Base-by-base conservation (phyloP, 805 yeast genomes). In the Candida chauliodis region DNA sequence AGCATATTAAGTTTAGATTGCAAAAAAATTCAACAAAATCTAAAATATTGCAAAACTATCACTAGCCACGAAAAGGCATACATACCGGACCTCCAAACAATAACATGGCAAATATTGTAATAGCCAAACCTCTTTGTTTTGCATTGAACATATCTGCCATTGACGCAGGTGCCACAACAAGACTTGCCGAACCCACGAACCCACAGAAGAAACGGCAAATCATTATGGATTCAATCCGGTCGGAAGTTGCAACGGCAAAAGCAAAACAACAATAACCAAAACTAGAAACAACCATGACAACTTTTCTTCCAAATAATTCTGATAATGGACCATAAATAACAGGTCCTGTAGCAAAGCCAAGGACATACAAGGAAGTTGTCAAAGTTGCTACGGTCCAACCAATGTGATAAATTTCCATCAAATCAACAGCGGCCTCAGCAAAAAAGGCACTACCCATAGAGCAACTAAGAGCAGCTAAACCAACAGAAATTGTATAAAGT, bases 261-360 rank as follows among this genome's bases (percentile, higher is more conserved):
- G 72, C 59, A 46, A 78, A 70, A 14, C 74, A 45, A 9, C 61
- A 50, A 39, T 54, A 61, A 10, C 55, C 53, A 27, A 64, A 52
- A 14, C 37, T 68, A 52, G 81, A 77, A 2, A 61, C 37, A 20
- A 74, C 44, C 16, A 74, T 66, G 20, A 76, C 73, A 4, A 55
- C 43, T 45, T 62, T 71, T 30, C 79, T 57, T 32, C 70, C 59
- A 48, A 41, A 50, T 13, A 63, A 58, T 40, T 57, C 59, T 15
- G 54, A 45, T 19, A 55, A 42, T 6, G 61, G 59, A 32, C 61
- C 96, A 88, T 93, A 90, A 25, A 87, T 52, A 36, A 90, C 69
- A 3, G 98, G 98, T 14, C 97, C 96, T 1, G 87, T 74, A 1
- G 96, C 97, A 61, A 89, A 91, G 8, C 97, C 98, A 29, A 88